Conservation (phyloP, 2,329 filamentous ascomycete species). For the Sarocladium brachiariae region DNA sequence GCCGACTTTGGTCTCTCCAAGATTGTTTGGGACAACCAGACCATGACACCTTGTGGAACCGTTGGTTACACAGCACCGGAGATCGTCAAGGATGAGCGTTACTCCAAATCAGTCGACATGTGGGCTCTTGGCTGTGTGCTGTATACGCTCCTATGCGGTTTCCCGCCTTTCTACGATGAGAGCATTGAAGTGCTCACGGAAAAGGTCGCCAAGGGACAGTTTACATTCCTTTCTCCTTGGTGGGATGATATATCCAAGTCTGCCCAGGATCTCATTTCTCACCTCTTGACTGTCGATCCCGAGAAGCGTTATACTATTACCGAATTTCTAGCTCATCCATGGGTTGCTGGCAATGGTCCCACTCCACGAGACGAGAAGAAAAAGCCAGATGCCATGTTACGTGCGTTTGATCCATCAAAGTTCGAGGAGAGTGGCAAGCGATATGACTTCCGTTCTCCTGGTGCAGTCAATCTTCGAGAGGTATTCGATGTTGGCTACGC, state of each 20-base stretch:
- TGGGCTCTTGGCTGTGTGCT: constrained; percentile 96
- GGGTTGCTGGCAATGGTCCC: constrained; percentile 65
- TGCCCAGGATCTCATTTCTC: constrained; percentile 88
- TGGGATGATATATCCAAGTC: constrained; percentile 98
- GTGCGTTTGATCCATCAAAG: constrained; percentile 50
- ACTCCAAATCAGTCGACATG: constrained; percentile 99
- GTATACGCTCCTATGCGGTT: constrained; percentile 93
- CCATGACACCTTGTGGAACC: constrained; percentile 98
- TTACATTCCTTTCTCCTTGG: constrained; percentile 96
- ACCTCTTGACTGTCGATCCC: constrained; percentile 88
- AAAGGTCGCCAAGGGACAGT: constrained; percentile 94
- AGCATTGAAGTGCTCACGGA: constrained; percentile 95
- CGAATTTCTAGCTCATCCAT: constrained; percentile 90
- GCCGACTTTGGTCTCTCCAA: constrained; percentile 97
- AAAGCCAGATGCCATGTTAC: constrained; percentile 34
- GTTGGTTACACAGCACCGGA: constrained; percentile 97
- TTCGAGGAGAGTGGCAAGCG: constrained; percentile 56
- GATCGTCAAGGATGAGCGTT: constrained; percentile 97
- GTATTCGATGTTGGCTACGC: constrained; percentile 98
- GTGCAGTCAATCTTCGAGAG: constrained; percentile 89
- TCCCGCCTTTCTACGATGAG: constrained; percentile 97
- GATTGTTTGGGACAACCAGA: constrained; percentile 96
- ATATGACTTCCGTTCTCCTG: constrained; percentile 90
- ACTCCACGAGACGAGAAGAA: constrained; percentile 55
- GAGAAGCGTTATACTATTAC: constrained; percentile 91